Base-by-base conservation (phyloP, 2,329 filamentous ascomycete species). In the Nigrospora oryzae region DNA sequence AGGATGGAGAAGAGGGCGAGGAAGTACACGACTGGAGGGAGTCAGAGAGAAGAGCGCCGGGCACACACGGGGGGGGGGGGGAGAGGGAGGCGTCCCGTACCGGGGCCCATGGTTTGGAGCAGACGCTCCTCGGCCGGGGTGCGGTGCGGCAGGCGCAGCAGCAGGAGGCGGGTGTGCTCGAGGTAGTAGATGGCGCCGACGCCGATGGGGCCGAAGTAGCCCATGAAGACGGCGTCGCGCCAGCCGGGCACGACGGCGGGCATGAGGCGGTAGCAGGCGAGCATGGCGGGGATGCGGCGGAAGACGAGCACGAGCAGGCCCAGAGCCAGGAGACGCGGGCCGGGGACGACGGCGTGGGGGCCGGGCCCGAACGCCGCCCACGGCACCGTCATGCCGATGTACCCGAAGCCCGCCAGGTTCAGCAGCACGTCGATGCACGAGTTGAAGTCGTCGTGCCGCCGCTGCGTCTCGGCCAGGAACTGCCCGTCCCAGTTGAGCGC, bases 401-500 rank as follows among this genome's bases (percentile, higher is more conserved):
- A 57, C 13, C 56, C 46, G 39, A 58, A 58, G 15, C 55, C 47
- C 30, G 49, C 40, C 33, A 54, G 44, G 49, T 60, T 56, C 7
- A 60, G 50, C 1, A 57, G 44, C 36, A 56, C 38, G 40, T 60
- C 56, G 35, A 60, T 50, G 23, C 69, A 71, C 2, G 70, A 67
- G 55, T 82, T 82, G 51, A 82, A 77, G 39, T 80, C 75, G 46
- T 82, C 79, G 52, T 80, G 77, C 10, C 77, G 70, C 10, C 67
- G 61, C 46, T 77, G 66, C 0, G 73, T 68, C 56, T 82, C 78
- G 5, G 65, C 64, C 3, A 80, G 71, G 51, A 75, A 82, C n/a
- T 69, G 55, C 3, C 79, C 77, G 45, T 81, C 74, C 79, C 79
- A 83, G 58, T 81, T 83, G 38, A 83, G 61, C 12, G 70, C 69